Base-by-base conservation (phyloP, 805 yeast species). In the Soucietia sequanensis region DNA sequence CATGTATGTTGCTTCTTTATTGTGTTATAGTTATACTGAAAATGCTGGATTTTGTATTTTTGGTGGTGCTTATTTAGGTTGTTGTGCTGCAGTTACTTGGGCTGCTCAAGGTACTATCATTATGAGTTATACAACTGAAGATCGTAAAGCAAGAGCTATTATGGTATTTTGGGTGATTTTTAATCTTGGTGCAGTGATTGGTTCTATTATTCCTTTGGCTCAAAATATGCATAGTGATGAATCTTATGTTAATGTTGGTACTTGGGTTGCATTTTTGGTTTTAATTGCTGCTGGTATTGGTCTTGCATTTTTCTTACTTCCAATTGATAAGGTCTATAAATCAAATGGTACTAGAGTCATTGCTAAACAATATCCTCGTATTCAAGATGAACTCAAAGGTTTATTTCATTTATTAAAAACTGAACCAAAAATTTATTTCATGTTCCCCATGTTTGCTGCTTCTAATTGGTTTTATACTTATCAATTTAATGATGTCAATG, bases 381-480 rank as follows among this genome's bases (percentile, higher is more conserved):
- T 72, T 65, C 58, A 59, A 45, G 52, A 62, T 15, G 82, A 77
- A 47, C 34, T 76, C 28, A 38, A 44, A 11, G 75, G 64, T 29
- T 60, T 76, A 46, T 52, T 52, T 41, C 47, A 49, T 27, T 54
- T 67, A 31, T 59, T 74, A 41, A 50, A 46, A 35, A 43, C 41
- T 16, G 72, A 71, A 46, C 75, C 75, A 31, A 62, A 58, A 51
- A 71, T 78, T 33, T 49, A 70, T 31, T 53, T 72, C 17, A 47
- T 77, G 52, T 72, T 80, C 67, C 84, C 84, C 28, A 69, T 76
- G 75, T 79, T 78, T 53, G 72, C 75, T 44, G 68, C 80, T 19
- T 75, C 84, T 23, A 79, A 79, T 62, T 79, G 80, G 80, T 79
- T 77, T 62, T 77, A 77, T 65, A 75, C 83, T 30, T 79, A 79